Percentiles rank a stretch among this genome's conserved stretches.
phyloP scores from a whole-genome alignment of 148 eudicot species.

The Suaeda aralocaspica region DNA sequence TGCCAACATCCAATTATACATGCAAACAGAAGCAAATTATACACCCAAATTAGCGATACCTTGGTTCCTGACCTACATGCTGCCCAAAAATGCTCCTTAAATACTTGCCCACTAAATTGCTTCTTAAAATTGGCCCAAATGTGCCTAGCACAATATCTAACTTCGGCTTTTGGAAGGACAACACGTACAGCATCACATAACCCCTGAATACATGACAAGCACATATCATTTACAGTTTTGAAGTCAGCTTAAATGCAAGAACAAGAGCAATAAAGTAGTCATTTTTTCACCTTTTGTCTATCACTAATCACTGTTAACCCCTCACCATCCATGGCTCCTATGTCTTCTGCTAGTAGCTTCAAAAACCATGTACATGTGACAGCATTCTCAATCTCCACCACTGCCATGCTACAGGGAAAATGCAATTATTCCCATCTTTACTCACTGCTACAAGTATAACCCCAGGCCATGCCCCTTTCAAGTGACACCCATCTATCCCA shows the following conservation, averaged over 20 bases:
- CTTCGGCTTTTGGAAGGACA: background rate
- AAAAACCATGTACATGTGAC: background rate
- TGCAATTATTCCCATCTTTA: constrained; percentile 9
- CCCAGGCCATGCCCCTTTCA: constrained; percentile 5
- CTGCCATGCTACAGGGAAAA: background rate
- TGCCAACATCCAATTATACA: too few species aligned
- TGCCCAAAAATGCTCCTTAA: background rate
- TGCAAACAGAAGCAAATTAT: too few species aligned
- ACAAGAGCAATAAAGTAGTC: too few species aligned
- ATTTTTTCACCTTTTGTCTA: constrained; percentile 4
- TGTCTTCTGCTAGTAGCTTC: background rate
- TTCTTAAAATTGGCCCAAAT: background rate
- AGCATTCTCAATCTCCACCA: constrained; percentile 15
- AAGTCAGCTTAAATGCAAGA: too few species aligned
- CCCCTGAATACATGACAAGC: background rate
- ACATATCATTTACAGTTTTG: too few species aligned
- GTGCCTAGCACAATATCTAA: background rate
- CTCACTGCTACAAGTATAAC: background rate
- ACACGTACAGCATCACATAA: background rate
- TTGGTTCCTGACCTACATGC: background rate
- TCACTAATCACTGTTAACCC: background rate
- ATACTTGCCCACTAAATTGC: background rate
- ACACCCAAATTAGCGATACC: background rate
- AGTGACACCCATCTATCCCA: constrained; percentile 20
- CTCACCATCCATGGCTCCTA: background rate